Evolutionary conservation across 805 yeast genomes (phyloP).

Genomic region (Saccharomycopsis synnaedendra): DNA sequence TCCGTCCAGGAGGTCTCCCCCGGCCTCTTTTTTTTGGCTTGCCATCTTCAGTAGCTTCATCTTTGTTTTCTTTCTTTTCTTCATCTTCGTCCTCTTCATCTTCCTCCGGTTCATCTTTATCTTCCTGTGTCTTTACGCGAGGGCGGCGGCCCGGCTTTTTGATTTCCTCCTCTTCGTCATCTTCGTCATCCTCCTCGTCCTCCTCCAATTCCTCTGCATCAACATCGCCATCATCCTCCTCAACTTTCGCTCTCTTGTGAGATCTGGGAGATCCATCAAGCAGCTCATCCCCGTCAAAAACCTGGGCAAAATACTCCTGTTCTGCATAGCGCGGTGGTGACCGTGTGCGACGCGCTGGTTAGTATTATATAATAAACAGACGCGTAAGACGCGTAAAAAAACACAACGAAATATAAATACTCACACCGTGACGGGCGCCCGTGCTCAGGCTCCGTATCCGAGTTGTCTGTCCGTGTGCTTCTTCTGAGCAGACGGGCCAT

Average conservation of each 20-base stretch:
- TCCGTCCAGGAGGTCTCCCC: slow-evolving; percentile 21
- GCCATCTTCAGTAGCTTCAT: slow-evolving; percentile 18
- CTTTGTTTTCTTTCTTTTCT: slow-evolving; percentile 18
- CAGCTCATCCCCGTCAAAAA: not conserved
- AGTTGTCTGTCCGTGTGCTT: no score
- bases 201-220: slow-evolving; percentile 22
- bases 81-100: slow-evolving; percentile 22
- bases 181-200: slow-evolving; percentile 23
- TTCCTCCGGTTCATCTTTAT: not conserved
- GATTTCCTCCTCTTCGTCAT: slow-evolving; percentile 14
- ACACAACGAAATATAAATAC: no score
- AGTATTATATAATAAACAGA: no score
- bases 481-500: no score
- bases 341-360: not conserved
- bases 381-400: no score
- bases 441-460: no score
- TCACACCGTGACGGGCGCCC: no score
- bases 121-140: slow-evolving; percentile 5
- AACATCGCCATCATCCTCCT: not conserved
- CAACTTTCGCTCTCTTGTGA: not conserved
- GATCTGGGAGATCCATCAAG: not conserved
- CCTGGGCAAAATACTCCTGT: no score
- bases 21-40: slow-evolving; percentile 20
- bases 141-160: slow-evolving; percentile 7
- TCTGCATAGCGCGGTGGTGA: no score